Base-by-base conservation (phyloP, 805 yeast species). In the Lipomyces yamadae region DNA sequence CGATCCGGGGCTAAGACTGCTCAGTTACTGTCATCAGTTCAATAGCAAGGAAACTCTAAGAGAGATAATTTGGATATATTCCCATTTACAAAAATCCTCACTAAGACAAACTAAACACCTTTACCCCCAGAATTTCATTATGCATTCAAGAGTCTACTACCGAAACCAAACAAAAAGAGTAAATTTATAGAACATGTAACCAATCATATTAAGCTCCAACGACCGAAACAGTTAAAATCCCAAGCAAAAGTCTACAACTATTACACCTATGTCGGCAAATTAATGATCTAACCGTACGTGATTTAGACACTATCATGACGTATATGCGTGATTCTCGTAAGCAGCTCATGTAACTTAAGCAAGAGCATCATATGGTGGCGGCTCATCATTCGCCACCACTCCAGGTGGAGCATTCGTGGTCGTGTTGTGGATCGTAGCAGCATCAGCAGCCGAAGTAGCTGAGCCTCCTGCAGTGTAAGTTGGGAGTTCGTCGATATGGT, bases 401-500 rank as follows among this genome's bases (percentile, higher is more conserved):
- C 29, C 48, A 42, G 48, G 7, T n/a, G 48, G 48, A 42, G 0
- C 24, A 15, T 2, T n/a, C 8, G 24, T 54, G 11, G 42, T 54
- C 57, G 33, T 24, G 24, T 24, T 13, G 59, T 15, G 30, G 5
- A 56, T 13, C 55, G 52, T 15, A 32, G 56, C 30, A 5, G 55
- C n/a, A 8, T 13, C 6, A 0, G 34, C n/a, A 24, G 33, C 35
- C 13, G 60, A 3, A 8, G 30, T n/a, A 32, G 56, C 35, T n/a
- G 54, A 53, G 18, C 48, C n/a, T 6, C 24, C 24, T 15, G 48
- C 48, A 3, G 48, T 15, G 60, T 72, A 72, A 2, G 42, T 33
- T 2, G 75, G 75, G 29, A 72, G 60, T 55, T 72, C 70, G 42
- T 72, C 75, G 13, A 71, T 65, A 45, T 72, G 75, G 55, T 63